A percentile compares a stretch with the other conserved stretches of the same genome.
Evolutionary conservation across 495 filamentous ascomycete species (phyloP).

Genomic region (Lasiosphaeria hispida): DNA sequence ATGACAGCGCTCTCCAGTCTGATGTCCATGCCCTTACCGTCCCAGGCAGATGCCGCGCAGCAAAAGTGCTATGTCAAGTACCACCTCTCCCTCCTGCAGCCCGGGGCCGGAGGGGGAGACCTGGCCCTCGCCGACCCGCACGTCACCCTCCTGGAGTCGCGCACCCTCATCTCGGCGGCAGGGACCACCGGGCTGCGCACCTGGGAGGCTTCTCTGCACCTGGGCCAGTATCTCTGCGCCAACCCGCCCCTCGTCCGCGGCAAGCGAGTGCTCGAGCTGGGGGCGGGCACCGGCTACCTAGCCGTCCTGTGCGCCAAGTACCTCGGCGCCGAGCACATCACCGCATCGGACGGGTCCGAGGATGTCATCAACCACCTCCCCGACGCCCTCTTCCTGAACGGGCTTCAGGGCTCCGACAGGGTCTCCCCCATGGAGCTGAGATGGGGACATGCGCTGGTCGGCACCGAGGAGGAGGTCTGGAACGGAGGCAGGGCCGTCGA

Average conservation of each 20-base stretch:
- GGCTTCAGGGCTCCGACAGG: conserved; percentile 42
- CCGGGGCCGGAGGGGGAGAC: neutral
- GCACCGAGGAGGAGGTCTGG: conserved; percentile 44
- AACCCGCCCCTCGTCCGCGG: conserved; percentile 43
- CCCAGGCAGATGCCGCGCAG: conserved; percentile 62
- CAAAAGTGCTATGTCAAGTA: conserved; percentile 76
- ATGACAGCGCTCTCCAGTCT: conserved; percentile 59
- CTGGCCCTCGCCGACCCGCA: conserved; percentile 9
- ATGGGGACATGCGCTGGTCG: conserved; percentile 58
- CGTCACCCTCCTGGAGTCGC: conserved; percentile 68
- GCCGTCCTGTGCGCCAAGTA: conserved; percentile 77
- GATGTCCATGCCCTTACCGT: conserved; percentile 56
- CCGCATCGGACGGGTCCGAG: conserved; percentile 79
- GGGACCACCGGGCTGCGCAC: conserved; percentile 87
- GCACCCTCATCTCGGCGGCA: conserved; percentile 65
- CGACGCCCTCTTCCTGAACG: conserved; percentile 67
- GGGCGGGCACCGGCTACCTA: conserved; percentile 83
- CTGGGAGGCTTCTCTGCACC: conserved; percentile 90
- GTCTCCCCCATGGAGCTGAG: conserved; percentile 51
- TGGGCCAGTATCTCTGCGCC: conserved; percentile 66
- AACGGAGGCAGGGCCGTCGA: conserved; percentile 44
- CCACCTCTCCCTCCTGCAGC: conserved; percentile 43
- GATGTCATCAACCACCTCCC: conserved; percentile 67
- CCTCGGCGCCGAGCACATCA: conserved; percentile 59
- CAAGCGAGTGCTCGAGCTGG: conserved; percentile 77